Evolutionary conservation across 1,284 basidiomycete species (phyloP), one percentile per base, ranked within the genome.

Genomic region (Leccinum griseonigrum): DNA sequence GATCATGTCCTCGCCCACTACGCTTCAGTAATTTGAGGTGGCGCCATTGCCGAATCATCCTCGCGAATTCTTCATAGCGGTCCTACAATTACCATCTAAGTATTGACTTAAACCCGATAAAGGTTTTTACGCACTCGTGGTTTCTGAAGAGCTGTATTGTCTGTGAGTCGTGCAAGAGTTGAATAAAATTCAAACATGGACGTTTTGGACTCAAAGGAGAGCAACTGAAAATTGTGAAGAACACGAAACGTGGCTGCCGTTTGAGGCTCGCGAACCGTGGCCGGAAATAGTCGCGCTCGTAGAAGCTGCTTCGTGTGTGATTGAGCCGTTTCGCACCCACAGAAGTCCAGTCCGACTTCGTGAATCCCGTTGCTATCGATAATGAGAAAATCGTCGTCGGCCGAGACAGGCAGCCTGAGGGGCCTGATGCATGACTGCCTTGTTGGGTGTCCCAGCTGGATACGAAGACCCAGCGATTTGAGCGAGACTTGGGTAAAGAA

Each of bases 361-460:
- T 65, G 60, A 16, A 62, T 40, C 0, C 64, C 55, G 7, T 61
- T 56, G 7, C 1, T 55, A n/a, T 65, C 8, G 1, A 65, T 26
- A 2, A 65, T 40, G 4, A 59, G 3, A 5, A 65, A 62, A 26
- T 62, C 32, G 3, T 29, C 10, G 2, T 40, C 38, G 14, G 38
- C 38, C 38, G 16, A 38, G 38, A 38, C 38, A 40, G 16, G 38
- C 38, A 40, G n/a, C n/a, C n/a, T n/a, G n/a, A n/a, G 14, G 3
- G 50, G 57, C 5, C 50, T 54, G 2, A 36, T 55, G 18, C 57
- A 58, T 2, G 26, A 32, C 16, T 57, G n/a, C 3, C n/a, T 28
- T 40, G 43, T 2, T 26, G 43, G 14, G 13, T 57, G 43, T 3
- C 56, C 56, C 22, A 57, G 11, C 31, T 57, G 31, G 31, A 57